These are phyloP conservation scores for Limtongia smithiae DNA, from an alignment of 805 yeast genomes.

Conservation along the genomic window DNA sequence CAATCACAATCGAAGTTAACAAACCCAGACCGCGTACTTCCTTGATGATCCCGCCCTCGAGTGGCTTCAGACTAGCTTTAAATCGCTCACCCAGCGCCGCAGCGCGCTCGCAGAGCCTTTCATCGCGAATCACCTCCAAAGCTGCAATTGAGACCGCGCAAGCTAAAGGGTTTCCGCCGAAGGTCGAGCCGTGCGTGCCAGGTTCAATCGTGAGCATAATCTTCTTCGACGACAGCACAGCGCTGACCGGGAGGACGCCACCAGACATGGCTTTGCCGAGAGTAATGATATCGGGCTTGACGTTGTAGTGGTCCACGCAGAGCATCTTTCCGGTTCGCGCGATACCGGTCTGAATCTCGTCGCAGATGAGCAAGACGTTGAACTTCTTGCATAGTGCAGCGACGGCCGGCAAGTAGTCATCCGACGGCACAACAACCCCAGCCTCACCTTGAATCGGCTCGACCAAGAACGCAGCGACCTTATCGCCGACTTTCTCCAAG, in stretches of 20 bases:
- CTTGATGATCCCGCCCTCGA: constrained; percentile 48
- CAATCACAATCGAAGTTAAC: constrained; percentile 86
- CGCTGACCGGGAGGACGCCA: constrained; percentile 89
- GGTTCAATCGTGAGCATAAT: constrained; percentile 87
- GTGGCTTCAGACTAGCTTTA: constrained; percentile 44
- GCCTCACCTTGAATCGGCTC: constrained; percentile 99
- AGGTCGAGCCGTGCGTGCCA: constrained; percentile 96
- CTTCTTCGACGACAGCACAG: constrained; percentile 83
- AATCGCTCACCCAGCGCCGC: constrained; percentile 65
- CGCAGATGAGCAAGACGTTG: constrained; percentile 87
- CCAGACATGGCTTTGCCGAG: constrained; percentile 95
- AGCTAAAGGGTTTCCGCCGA: constrained; percentile 96
- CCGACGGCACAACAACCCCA: constrained; percentile 92
- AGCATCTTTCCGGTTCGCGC: constrained; percentile 95
- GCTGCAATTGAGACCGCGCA: constrained; percentile 93
- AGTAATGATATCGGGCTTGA: constrained; percentile 83
- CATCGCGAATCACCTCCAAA: constrained; percentile 82
- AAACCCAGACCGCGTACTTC: constrained; percentile 81
- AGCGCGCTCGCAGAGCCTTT: constrained; percentile 78
- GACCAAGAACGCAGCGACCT: constrained; percentile 82
- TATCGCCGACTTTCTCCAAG: constrained; percentile 76
- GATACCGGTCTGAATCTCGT: constrained; percentile 96
- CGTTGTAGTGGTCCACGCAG: constrained; percentile 80
- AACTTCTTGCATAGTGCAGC: constrained; percentile 61
- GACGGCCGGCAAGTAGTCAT: constrained; percentile 70